Evolutionary conservation across 2,329 filamentous ascomycete genomes (phyloP), one percentile per base, ranked within the genome.

Genomic region (Fusarium concolor): DNA sequence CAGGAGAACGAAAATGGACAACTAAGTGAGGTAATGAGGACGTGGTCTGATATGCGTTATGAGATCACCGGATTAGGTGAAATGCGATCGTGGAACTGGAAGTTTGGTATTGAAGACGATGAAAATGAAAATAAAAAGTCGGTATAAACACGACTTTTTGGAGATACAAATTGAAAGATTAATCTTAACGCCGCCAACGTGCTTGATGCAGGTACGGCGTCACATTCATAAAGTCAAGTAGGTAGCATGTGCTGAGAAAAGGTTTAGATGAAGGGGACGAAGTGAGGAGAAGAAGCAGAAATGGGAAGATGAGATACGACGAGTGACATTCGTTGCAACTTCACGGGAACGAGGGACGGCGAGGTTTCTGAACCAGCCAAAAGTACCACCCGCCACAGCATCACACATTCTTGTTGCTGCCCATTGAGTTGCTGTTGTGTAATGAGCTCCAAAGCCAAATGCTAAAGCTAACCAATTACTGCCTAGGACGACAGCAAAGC

Each of bases 41-140:
- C 26, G 71, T 74, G 71, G 71, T 65, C 71, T 74, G 71, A 74
- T 71, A 64, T 69, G 67, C 54, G 60, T 33, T 56, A 71, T 74
- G 71, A 73, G 68, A 65, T 71, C 59, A 66, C 68, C 63, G 43
- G 60, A 52, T 54, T 60, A 15, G 54, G 28, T 18, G 49, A n/a
- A 54, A 54, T 39, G 28, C 31, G 46, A 55, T 56, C 47, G 26
- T 51, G 31, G 45, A 29, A 20, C 39, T 46, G 20, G 11, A 18
- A 41, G 17, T 54, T 10, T 62, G 37, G 20, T 39, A 20, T 33
- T 42, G 24, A 26, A 15, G 33, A 62, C 38, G 20, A 35, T 35
- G 29, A 8, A 52, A 26, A 52, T 41, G 28, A 7, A 22, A 35
- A 45, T 14, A 8, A 24, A 52, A 29, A 42, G 41, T 11, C n/a